Base-by-base conservation (phyloP, 2,329 filamentous ascomycete genomes). In the Sporothrix pseudoabietina region DNA sequence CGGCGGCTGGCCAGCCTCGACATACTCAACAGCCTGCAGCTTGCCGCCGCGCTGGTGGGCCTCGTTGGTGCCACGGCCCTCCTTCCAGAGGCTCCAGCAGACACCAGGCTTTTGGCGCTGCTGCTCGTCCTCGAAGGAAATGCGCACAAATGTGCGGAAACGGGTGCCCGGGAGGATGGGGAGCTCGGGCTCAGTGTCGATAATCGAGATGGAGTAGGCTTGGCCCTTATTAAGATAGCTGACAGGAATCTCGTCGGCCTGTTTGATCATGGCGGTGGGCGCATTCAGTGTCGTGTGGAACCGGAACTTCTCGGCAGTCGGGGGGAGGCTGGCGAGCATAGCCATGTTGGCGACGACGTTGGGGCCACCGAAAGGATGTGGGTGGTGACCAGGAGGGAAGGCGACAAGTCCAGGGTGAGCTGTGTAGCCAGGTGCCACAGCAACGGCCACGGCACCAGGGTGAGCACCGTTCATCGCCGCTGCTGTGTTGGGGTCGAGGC, bases 161-260 rank as follows among this genome's bases (percentile, higher is more conserved):
- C 88, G 91, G 16, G 91, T 85, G 9, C 89, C 90, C 4, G 87
- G 87, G 0, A 84, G 81, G 47, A 87, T 83, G 2, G 88, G 86
- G 4, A 90, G 82, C 1, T 87, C 84, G 1, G 91, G 88, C 6
- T 86, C 85, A 0, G 92, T 96, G 79, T 99, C 96, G 65, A 92
- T 85, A 39, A 99, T 88, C 2, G 92, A 92, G 22, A 99, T 85
- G 0, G 93, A 92, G 80, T 99, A 99, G 19, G 94, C 93, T 80
- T 98, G 95, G 32, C 95, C 94, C 82, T 98, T 98, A 84, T 99
- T 99, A 22, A 99, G 87, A 80, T 99, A 99, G 0, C 95, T 98
- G n/a, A 98, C 89, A 0, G 96, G 96, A 32, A 98, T 97, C 80
- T 98, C 95, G 74, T 97, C 92, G 0, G 90, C 83, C 75, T 94